Conservation (phyloP, 495 filamentous ascomycete genomes). For the Aspergillus wentii region DNA sequence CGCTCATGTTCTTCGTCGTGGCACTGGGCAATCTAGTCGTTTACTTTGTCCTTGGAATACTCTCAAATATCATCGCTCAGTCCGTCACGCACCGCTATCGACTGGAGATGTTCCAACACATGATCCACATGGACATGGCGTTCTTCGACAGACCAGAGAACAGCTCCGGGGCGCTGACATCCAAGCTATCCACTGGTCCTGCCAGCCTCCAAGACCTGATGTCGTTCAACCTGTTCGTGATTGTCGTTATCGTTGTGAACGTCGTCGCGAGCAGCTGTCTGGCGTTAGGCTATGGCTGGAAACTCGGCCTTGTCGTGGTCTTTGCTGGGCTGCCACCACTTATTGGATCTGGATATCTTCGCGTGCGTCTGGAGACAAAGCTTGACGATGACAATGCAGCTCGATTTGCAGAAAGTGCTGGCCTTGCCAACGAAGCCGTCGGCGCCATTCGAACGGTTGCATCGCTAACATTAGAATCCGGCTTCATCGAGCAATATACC, state of each 20-base stretch:
- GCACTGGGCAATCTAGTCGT: conserved; percentile 42
- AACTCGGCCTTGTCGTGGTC: conserved; percentile 49
- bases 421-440: conserved; percentile 48
- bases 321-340: conserved; percentile 44
- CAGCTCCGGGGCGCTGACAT: conserved; percentile 38
- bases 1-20: conserved; percentile 50
- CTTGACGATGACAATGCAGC: conserved; percentile 46
- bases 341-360: conserved; percentile 44
- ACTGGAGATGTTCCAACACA: conserved; percentile 39
- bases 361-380: conserved; percentile 32
- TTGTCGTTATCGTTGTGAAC: conserved; percentile 29
- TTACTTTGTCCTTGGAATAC: conserved; percentile 16
- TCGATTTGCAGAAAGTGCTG: conserved; percentile 43
- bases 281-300: conserved; percentile 50
- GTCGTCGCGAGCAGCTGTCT: conserved; percentile 44
- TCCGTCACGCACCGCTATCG: conserved; percentile 34
- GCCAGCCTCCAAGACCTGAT: conserved; percentile 53
- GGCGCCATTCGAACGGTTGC: conserved; percentile 47
- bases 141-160: conserved; percentile 43
- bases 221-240: conserved; percentile 17
- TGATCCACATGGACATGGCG: conserved; percentile 42
- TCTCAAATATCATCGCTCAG: conserved; percentile 26
- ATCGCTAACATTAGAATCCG: conserved; percentile 39
- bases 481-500: conserved; percentile 37
- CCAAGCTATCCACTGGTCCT: conserved; percentile 47